phyloP scores from a whole-genome alignment of 495 filamentous ascomycete species.

The Annulohypoxylon nitens region DNA sequence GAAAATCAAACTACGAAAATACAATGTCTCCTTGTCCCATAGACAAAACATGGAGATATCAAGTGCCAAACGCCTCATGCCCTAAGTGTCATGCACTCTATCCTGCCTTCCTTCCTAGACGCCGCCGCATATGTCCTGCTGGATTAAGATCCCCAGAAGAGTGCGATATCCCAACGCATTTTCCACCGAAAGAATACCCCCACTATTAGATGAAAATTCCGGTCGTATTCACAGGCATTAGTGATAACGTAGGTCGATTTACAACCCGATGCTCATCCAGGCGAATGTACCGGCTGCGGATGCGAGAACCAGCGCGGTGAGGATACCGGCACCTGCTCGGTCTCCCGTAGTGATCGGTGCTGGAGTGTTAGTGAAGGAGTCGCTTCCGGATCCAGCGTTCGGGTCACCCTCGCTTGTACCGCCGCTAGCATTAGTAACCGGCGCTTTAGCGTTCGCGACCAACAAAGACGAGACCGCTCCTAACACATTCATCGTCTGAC shows the following conservation, averaged over 20 bases:
- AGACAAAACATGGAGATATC: not conserved
- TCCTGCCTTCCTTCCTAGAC: constrained; percentile 29
- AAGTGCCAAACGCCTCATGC: constrained; percentile 35
- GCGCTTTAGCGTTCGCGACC: constrained; percentile 55
- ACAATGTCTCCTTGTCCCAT: not conserved
- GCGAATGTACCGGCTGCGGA: constrained; percentile 45
- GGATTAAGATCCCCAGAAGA: not conserved
- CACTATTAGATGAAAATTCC: constrained; percentile 15
- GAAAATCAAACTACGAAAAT: constrained; percentile 13
- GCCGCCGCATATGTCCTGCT: constrained; percentile 29
- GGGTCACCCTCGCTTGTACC: constrained; percentile 73
- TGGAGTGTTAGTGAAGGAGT: constrained; percentile 39
- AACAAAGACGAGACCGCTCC: constrained; percentile 63
- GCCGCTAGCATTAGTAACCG: constrained; percentile 65
- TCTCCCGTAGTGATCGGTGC: constrained; percentile 64
- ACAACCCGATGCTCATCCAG: constrained; percentile 51
- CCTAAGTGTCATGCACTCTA: constrained; percentile 12
- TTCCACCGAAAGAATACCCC: not conserved
- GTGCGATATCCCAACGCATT: not conserved
- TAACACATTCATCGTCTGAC: constrained; percentile 71
- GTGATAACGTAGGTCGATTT: not conserved
- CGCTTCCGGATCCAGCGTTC: constrained; percentile 63
- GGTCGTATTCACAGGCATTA: not conserved
- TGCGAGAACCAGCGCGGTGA: constrained; percentile 61
- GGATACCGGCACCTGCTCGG: constrained; percentile 67